Evolutionary conservation across 768 basidiomycete species (phyloP), one percentile per base, ranked within the genome.

Genomic region (Multifurca ochricompacta): DNA sequence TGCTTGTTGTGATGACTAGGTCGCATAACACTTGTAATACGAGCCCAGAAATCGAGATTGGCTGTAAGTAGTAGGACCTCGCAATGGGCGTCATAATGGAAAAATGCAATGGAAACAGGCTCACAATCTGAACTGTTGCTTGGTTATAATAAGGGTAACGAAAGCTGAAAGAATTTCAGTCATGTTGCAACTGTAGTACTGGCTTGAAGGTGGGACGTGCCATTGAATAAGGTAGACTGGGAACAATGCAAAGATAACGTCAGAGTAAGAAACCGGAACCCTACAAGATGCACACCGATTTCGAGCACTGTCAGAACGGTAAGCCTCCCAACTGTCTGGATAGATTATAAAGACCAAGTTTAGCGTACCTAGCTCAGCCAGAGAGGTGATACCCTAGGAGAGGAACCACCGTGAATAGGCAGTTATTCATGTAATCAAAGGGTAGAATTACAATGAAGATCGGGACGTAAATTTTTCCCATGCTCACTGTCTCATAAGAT

Each of bases 401-500:
- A 27, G 1, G 9, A 43, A 34, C 4, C n/a, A 30, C 44, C 32
- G n/a, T n/a, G n/a, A 35, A n/a, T 11, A n/a, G 18, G 18, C 9
- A n/a, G n/a, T 7, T 16, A 19, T 25, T 6, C 18, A 27, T 11
- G 3, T 34, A 13, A 10, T 6, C 6, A n/a, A 7, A n/a, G 25
- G 16, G 11, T 11, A 13, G 18, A 25, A 43, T 42, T 27, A 52
- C 51, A 34, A 52, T 52, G 11, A 44, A 18, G 23, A 6, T 7
- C 3, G 51, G 51, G 6, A 52, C 4, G 34, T 28, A 27, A 21
- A 19, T 7, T 8, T 31, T 21, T 18, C 32, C n/a, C 51, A 43
- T 36, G 42, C 42, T 52, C 41, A 52, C 51, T 52, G 25, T 52
- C 16, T 9, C 49, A 14, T 19, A 42, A 41, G 16, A 36, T 10